These are phyloP conservation scores for Podospora appendiculata DNA, from an alignment of 495 filamentous ascomycete species.

Conservation along the genomic window DNA sequence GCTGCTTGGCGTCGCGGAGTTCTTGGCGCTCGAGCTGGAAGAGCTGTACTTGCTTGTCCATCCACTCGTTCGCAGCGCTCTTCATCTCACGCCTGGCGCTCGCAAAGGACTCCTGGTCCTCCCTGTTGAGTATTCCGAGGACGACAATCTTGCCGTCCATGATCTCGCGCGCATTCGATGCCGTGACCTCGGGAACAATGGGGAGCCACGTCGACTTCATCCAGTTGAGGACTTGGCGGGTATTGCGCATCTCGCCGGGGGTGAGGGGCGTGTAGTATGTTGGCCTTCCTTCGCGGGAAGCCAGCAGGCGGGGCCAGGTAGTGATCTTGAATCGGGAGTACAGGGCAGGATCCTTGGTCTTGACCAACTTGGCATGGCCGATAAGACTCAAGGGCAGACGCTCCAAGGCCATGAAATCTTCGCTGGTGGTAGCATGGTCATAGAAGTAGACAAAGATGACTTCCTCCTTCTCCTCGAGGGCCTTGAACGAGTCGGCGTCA, in stretches of 20 bases:
- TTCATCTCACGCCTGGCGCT: conserved; percentile 82
- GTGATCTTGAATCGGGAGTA: conserved; percentile 83
- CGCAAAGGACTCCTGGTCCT: conserved; percentile 70
- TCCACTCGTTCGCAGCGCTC: conserved; percentile 92
- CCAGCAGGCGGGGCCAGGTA: conserved; percentile 87
- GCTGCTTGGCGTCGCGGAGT: conserved; percentile 84
- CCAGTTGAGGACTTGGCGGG: conserved; percentile 72
- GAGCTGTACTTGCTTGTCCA: conserved; percentile 84
- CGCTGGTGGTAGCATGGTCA: conserved; percentile 83
- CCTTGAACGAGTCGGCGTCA: conserved; percentile 65
- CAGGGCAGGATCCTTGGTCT: conserved; percentile 67
- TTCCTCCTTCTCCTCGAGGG: conserved; percentile 84
- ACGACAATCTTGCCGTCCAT: conserved; percentile 93
- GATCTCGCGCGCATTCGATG: conserved; percentile 82
- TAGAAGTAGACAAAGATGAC: conserved; percentile 97
- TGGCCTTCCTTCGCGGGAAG: conserved; percentile 79
- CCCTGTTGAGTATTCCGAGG: conserved; percentile 77
- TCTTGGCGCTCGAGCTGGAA: conserved; percentile 91
- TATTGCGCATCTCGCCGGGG: conserved; percentile 85
- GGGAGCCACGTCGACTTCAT: conserved; percentile 96
- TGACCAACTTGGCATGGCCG: conserved; percentile 85
- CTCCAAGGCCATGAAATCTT: conserved; percentile 87
- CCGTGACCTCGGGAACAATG: conserved; percentile 92
- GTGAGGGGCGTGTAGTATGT: conserved; percentile 80
- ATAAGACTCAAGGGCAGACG: conserved; percentile 77